Conservation (phyloP, 495 filamentous ascomycete genomes). For the Tuber calosporum region DNA sequence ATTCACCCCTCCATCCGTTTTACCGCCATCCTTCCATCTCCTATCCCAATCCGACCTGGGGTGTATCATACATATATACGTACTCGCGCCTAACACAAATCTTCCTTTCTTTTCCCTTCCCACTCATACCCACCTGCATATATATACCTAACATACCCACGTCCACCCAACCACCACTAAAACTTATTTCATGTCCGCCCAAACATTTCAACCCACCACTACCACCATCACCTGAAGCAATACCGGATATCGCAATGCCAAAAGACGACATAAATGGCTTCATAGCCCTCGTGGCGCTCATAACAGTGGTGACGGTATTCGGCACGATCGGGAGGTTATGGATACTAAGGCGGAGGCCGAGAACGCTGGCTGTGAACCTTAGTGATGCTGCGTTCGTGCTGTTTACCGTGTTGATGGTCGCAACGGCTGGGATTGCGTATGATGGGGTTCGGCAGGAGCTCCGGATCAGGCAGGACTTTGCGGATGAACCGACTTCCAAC, state of each 20-base stretch:
- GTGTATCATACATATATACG: background rate
- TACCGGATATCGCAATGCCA: background rate
- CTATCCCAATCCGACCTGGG: background rate
- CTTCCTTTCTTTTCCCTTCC: background rate
- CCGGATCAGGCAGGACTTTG: slow-evolving; percentile 14
- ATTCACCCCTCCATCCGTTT: background rate
- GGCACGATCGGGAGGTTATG: slow-evolving; percentile 30
- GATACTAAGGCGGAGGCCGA: slow-evolving; percentile 22
- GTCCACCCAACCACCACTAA: background rate
- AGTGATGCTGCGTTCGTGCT: slow-evolving; percentile 23
- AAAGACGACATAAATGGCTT: slow-evolving; percentile 21
- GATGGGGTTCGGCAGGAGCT: slow-evolving; percentile 25
- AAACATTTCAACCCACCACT: background rate
- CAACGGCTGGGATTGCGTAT: slow-evolving; percentile 16
- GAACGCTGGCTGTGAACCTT: slow-evolving; percentile 27
- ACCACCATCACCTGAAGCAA: background rate
- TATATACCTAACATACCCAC: background rate
- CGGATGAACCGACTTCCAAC: background rate
- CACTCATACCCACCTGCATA: background rate
- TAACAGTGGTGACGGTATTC: slow-evolving; percentile 11
- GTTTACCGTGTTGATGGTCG: slow-evolving; percentile 17
- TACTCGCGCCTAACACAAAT: background rate
- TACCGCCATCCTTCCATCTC: background rate
- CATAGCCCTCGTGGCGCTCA: slow-evolving; percentile 22
- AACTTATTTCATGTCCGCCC: background rate